Evolutionary conservation across 306 rosid genomes (phyloP).

Genomic region (Lathyrus aphaca): DNA sequence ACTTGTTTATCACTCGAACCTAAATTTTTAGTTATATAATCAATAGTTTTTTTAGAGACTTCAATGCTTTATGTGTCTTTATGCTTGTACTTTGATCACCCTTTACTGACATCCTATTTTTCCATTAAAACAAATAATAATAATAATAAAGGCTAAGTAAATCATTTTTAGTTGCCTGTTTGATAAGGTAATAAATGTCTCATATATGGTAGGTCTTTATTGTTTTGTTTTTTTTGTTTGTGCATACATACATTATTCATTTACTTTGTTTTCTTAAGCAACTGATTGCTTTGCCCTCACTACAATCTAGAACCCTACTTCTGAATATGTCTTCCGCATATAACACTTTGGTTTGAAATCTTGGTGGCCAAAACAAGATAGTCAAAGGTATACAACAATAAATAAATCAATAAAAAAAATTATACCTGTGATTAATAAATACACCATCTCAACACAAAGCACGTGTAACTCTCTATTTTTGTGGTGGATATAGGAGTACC

Average conservation of each 20-base stretch:
- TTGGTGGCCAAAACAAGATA: neutral
- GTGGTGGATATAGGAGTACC: neutral
- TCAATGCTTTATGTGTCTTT: too few relatives aligned
- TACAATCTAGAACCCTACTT: slow-evolving; percentile 36
- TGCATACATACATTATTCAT: neutral
- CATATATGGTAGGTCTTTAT: neutral
- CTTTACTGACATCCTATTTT: too few relatives aligned
- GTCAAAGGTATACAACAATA: slow-evolving; percentile 16
- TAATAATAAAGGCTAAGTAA: too few relatives aligned
- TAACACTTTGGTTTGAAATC: slow-evolving; percentile 23
- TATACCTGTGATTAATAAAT: neutral
- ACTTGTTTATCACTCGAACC: too few relatives aligned
- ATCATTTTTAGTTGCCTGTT: neutral
- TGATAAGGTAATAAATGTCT: slow-evolving; percentile 3
- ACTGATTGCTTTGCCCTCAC: slow-evolving; percentile 26
- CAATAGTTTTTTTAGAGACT: too few relatives aligned
- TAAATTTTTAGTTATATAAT: too few relatives aligned
- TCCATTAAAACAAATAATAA: too few relatives aligned
- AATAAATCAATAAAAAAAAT: neutral
- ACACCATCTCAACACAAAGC: neutral
- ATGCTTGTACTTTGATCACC: too few relatives aligned
- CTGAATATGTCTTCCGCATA: slow-evolving; percentile 33
- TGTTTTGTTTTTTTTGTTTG: neutral
- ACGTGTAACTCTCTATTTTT: neutral
- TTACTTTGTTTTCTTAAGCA: neutral